Conservation (phyloP, 768 basidiomycete genomes). For the Nidula microcarpa region DNA sequence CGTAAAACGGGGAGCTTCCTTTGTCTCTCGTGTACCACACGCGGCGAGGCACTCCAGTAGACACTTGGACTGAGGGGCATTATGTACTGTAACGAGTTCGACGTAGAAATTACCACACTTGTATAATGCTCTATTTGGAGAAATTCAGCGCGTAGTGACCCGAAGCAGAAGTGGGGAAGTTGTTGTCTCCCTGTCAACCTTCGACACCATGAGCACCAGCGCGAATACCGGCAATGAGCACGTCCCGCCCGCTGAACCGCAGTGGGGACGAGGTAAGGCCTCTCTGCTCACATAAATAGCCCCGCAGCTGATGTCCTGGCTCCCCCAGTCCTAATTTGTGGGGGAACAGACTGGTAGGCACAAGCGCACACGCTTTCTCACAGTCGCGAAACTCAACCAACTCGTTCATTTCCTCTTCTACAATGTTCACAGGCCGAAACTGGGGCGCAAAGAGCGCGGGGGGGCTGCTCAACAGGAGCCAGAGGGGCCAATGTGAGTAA, state of each 20-base stretch:
- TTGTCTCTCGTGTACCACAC: too few species aligned
- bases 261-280: conserved; percentile 41
- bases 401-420: conserved; percentile 9
- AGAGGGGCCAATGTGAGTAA: conserved; percentile 32
- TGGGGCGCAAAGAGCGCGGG: conserved; percentile 72
- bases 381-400: conserved; percentile 16
- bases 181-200: conserved; percentile 9
- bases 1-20: too few species aligned
- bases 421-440: conserved; percentile 53
- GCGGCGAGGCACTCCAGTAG: too few species aligned
- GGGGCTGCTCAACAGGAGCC: conserved; percentile 41
- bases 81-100: too few species aligned
- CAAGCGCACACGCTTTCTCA: conserved; percentile 19
- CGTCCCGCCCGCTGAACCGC: conserved; percentile 20
- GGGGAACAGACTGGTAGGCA: conserved; percentile 84
- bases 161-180: conserved; percentile 1
- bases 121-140: background rate
- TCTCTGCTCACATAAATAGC: background rate
- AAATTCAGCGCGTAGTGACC: background rate
- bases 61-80: too few species aligned
- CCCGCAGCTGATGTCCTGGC: conserved; percentile 2
- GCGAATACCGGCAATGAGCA: conserved; percentile 7
- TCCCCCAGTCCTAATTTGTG: conserved; percentile 70
- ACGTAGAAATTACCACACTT: background rate
- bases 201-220: conserved; percentile 7